Evolutionary conservation across 1,284 basidiomycete species (phyloP).

Genomic region (Leccinum angustisporum): DNA sequence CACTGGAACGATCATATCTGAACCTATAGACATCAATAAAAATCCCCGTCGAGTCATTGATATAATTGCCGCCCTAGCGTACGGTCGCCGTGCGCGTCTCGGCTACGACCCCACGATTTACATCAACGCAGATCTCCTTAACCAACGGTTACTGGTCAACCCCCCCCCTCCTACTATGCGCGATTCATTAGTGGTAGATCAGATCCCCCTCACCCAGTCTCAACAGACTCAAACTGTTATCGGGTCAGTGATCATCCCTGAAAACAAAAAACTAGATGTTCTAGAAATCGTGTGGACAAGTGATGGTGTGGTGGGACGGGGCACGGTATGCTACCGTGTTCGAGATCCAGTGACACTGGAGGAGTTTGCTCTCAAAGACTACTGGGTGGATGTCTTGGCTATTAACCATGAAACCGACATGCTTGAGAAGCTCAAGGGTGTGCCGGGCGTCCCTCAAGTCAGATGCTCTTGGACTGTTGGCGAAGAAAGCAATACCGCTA

Average conservation of each 20-base stretch:
- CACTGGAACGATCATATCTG: too few relatives aligned
- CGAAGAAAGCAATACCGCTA: neutral
- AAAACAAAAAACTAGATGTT: neutral
- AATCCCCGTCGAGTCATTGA: too few relatives aligned
- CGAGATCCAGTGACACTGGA: neutral
- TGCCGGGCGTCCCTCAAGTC: neutral
- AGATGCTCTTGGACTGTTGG: neutral
- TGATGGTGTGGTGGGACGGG: neutral
- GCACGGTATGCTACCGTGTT: neutral
- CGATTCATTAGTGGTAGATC: too few relatives aligned
- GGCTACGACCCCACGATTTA: too few relatives aligned
- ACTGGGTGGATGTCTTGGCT: neutral
- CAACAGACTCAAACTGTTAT: neutral
- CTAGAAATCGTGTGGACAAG: neutral
- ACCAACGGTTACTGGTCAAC: too few relatives aligned
- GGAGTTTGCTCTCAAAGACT: neutral
- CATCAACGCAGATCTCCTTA: too few relatives aligned
- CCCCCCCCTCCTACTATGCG: too few relatives aligned
- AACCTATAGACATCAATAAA: too few relatives aligned
- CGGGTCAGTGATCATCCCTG: neutral
- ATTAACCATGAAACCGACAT: neutral
- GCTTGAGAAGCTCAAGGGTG: neutral
- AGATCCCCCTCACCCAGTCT: too few relatives aligned
- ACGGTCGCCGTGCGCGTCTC: too few relatives aligned
- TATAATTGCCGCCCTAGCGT: too few relatives aligned